phyloP scores from a whole-genome alignment of 805 yeast species.

The Cyberlindnera saturnus region DNA sequence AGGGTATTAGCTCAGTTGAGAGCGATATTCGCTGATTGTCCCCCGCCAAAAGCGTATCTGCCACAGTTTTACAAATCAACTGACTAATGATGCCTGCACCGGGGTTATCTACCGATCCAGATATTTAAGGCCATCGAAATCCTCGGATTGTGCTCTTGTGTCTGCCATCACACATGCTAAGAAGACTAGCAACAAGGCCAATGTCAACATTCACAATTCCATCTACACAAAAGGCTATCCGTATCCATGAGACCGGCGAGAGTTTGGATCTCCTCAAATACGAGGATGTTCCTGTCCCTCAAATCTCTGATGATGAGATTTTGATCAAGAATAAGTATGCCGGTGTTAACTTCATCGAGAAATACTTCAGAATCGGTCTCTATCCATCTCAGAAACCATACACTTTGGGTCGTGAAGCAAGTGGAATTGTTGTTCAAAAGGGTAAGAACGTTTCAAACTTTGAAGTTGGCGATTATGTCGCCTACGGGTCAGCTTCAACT shows the following conservation, averaged over 20 bases:
- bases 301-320: constrained; percentile 47
- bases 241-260: constrained; percentile 45
- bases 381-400: constrained; percentile 61
- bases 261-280: constrained; percentile 41
- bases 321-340: constrained; percentile 68
- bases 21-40: too few relatives aligned
- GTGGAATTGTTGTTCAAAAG: constrained; percentile 60
- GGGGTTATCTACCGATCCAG: too few relatives aligned
- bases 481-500: constrained; percentile 44
- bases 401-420: constrained; percentile 67
- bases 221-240: constrained; percentile 47
- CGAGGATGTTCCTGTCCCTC: constrained; percentile 52
- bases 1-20: too few relatives aligned
- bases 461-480: constrained; percentile 67
- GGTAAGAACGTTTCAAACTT: constrained; percentile 52
- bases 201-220: constrained; percentile 36
- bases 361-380: constrained; percentile 74
- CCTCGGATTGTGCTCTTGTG: too few relatives aligned
- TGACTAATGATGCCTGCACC: too few relatives aligned
- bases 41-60: too few relatives aligned
- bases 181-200: neutral
- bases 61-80: too few relatives aligned
- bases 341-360: constrained; percentile 81
- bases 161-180: neutral
- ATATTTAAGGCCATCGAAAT: too few relatives aligned